These are phyloP conservation scores for Pythium volutum DNA, from an alignment of 352 stramenopile genomes.

Conservation along the genomic window DNA sequence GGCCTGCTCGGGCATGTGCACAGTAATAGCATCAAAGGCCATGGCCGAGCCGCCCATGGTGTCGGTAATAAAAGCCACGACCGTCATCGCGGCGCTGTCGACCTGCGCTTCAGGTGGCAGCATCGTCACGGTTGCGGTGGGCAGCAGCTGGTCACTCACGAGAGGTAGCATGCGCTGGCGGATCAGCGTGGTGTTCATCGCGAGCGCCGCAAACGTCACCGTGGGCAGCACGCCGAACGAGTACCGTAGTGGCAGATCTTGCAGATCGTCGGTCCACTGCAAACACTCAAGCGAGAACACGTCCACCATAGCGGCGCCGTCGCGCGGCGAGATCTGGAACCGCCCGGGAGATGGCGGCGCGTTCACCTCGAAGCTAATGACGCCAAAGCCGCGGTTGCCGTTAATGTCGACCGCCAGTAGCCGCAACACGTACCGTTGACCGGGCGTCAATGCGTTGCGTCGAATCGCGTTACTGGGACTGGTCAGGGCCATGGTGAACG, in stretches of 20 bases:
- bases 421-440: constrained; percentile 66
- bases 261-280: constrained; percentile 58
- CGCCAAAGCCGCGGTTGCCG: constrained; percentile 50
- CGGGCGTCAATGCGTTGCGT: constrained; percentile 51
- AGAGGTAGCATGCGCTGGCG: constrained; percentile 34
- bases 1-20: constrained; percentile 35
- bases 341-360: constrained; percentile 50
- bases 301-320: constrained; percentile 54
- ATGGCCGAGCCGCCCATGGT: constrained; percentile 36
- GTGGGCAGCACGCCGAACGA: constrained; percentile 50
- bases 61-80: constrained; percentile 60
- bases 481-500: constrained; percentile 56
- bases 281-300: constrained; percentile 45
- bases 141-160: constrained; percentile 36
- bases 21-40: constrained; percentile 34
- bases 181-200: constrained; percentile 25
- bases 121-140: constrained; percentile 36
- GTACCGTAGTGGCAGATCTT: constrained; percentile 62
- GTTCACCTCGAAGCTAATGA: constrained; percentile 53
- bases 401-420: constrained; percentile 51
- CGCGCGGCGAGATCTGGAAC: constrained; percentile 40
- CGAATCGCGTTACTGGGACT: constrained; percentile 49
- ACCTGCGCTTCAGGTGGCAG: constrained; percentile 31
- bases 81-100: constrained; percentile 36
- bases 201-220: constrained; percentile 26